These are phyloP conservation scores for Oryza rufipogon DNA, from an alignment of 176 grass and related monocot species.

Conservation along the genomic window DNA sequence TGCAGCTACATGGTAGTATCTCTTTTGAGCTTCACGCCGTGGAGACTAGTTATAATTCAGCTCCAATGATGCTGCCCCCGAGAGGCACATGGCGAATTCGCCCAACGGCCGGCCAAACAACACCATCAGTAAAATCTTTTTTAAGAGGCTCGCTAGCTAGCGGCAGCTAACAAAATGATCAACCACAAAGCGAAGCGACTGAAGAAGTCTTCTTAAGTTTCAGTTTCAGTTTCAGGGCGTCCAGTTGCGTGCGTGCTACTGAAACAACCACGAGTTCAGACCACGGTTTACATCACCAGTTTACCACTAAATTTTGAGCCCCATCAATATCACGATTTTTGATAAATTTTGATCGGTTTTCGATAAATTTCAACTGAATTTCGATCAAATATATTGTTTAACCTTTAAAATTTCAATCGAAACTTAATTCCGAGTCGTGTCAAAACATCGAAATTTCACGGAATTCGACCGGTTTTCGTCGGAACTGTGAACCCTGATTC, in stretches of 20 bases:
- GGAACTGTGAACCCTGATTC: no score
- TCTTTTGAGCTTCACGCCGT: not conserved
- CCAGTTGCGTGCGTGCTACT: not conserved
- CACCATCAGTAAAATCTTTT: not conserved
- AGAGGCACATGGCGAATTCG: not conserved
- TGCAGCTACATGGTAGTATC: not conserved
- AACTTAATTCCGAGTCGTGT: no score
- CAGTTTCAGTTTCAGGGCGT: not conserved
- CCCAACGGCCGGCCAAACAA: constrained; percentile 5
- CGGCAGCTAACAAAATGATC: not conserved
- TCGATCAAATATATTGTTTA: no score
- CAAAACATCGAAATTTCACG: no score
- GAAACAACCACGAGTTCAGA: not conserved
- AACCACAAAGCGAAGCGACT: not conserved
- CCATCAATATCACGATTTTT: no score
- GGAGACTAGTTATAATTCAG: not conserved
- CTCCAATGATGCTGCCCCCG: not conserved
- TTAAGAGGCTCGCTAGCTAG: not conserved
- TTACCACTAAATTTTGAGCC: no score
- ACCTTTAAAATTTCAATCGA: no score
- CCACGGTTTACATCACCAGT: no score
- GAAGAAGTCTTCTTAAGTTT: not conserved
- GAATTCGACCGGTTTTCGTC: no score
- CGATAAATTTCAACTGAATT: no score
- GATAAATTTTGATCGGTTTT: no score